phyloP scores from a whole-genome alignment of 2,329 filamentous ascomycete species.

The Trichoderma asperellum region DNA sequence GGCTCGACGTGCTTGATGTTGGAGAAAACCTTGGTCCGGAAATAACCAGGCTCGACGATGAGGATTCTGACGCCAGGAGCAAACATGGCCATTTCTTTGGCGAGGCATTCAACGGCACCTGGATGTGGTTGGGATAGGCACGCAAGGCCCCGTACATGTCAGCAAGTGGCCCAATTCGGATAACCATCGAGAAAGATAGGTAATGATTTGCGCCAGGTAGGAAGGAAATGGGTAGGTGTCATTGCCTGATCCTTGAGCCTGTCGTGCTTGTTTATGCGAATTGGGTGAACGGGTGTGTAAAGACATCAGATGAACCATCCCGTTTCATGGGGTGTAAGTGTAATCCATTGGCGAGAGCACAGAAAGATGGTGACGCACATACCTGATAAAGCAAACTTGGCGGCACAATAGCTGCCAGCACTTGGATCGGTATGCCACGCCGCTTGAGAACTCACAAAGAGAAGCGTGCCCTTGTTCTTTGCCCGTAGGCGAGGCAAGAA shows the following conservation, averaged over 20 bases:
- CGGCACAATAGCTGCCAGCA: slow-evolving; percentile 40
- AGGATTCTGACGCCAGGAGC: slow-evolving; percentile 41
- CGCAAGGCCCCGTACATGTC: neutral
- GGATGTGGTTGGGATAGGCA: neutral
- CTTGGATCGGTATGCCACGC: slow-evolving; percentile 41
- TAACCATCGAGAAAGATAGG: neutral
- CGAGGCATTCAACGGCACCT: slow-evolving; percentile 36
- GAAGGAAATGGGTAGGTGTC: neutral
- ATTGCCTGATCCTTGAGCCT: neutral
- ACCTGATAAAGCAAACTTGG: slow-evolving; percentile 42
- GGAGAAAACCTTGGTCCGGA: slow-evolving; percentile 47
- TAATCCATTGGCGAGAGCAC: neutral
- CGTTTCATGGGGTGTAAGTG: neutral
- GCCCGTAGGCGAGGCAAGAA: slow-evolving; percentile 41
- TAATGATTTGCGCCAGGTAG: neutral
- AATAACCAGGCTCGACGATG: slow-evolving; percentile 47
- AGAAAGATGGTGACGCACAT: neutral
- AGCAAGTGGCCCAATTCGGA: neutral
- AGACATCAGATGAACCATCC: neutral
- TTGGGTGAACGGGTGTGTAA: neutral
- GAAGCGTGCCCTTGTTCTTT: slow-evolving; percentile 39
- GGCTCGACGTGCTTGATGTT: slow-evolving; percentile 40
- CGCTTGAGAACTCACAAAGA: slow-evolving; percentile 44
- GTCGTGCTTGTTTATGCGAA: neutral
- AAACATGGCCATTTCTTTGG: slow-evolving; percentile 35